These are phyloP conservation scores for Phytophthora pinifolia DNA, from an alignment of 352 stramenopile genomes.

Conservation along the genomic window DNA sequence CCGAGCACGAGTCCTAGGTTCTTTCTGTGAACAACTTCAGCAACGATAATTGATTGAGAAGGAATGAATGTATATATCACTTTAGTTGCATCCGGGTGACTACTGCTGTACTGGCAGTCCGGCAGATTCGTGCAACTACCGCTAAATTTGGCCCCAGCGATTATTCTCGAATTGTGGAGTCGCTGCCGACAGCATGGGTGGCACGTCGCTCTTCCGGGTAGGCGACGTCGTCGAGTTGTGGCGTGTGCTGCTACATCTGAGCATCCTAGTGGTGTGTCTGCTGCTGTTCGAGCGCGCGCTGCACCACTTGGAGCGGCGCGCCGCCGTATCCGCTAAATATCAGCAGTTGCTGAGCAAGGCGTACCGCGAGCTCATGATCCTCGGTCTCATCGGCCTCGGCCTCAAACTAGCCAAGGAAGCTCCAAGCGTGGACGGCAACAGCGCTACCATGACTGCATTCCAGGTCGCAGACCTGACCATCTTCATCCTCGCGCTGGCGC, in stretches of 20 bases:
- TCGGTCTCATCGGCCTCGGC: constrained; percentile 45
- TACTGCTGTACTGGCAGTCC: no score
- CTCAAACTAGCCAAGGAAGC: constrained; percentile 50
- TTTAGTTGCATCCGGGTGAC: no score
- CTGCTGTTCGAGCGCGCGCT: constrained; percentile 43
- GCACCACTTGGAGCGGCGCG: constrained; percentile 38
- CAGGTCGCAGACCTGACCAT: constrained; percentile 53
- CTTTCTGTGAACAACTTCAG: not conserved
- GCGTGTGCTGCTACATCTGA: constrained; percentile 48
- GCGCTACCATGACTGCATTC: constrained; percentile 39
- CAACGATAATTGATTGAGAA: no score
- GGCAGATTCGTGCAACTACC: no score
- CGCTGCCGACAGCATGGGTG: constrained; percentile 4
- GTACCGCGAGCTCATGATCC: constrained; percentile 59
- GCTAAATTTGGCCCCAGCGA: no score
- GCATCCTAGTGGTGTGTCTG: constrained; percentile 41
- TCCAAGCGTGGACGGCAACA: constrained; percentile 20
- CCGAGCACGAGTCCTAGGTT: constrained; percentile 17
- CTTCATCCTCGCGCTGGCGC: constrained; percentile 52
- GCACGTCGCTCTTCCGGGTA: constrained; percentile 44
- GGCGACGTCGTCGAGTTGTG: constrained; percentile 53
- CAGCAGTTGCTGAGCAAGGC: constrained; percentile 60
- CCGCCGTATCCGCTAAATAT: constrained; percentile 51
- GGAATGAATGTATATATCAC: no score
- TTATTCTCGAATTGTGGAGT: no score